Conservation (phyloP, 345 rosid genomes). For the Hevea brasiliensis region DNA sequence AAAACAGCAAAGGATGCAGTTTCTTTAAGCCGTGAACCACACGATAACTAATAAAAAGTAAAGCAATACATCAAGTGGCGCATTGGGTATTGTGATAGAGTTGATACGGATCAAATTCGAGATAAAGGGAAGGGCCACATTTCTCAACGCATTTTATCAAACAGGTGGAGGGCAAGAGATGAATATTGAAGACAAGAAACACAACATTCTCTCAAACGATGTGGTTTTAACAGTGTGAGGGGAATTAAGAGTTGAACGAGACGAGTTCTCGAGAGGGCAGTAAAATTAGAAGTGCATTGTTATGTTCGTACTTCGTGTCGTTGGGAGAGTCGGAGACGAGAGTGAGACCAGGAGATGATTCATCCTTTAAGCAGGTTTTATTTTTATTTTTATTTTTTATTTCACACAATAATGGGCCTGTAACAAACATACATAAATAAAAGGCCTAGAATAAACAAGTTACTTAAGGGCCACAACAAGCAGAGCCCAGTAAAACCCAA, state of each 20-base stretch:
- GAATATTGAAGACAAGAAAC: neutral
- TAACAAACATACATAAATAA: no score
- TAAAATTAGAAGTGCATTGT: no score
- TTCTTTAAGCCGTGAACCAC: neutral
- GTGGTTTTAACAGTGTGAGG: neutral
- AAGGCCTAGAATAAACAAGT: no score
- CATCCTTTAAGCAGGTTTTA: no score
- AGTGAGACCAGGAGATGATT: neutral
- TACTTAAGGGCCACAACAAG: no score
- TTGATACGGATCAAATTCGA: neutral
- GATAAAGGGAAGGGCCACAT: no score
- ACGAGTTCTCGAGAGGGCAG: neutral
- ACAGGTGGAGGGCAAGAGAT: neutral
- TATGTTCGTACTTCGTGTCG: neutral
- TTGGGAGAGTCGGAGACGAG: no score
- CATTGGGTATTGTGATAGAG: neutral
- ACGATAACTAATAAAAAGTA: neutral
- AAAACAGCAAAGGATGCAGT: no score
- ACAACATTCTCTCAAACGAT: accelerated
- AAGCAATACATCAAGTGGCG: neutral
- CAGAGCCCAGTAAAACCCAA: no score
- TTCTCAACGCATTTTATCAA: neutral
- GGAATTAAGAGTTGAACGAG: neutral
- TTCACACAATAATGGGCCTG: no score
- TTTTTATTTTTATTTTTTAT: no score